Conservation (phyloP, 2,329 filamentous ascomycete genomes). For the Fusarium austroafricanum region DNA sequence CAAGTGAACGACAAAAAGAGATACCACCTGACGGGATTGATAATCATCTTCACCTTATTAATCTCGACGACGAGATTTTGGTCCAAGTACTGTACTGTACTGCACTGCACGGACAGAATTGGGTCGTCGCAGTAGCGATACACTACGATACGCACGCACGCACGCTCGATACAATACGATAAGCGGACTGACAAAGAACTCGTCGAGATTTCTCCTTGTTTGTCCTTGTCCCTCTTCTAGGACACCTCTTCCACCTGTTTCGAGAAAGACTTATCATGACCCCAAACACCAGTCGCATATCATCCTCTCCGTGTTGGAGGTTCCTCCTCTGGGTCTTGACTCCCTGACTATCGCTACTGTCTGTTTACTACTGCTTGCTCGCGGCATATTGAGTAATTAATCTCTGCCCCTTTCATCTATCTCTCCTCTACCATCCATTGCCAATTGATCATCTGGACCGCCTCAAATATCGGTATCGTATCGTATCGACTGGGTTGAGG, state of each 20-base stretch:
- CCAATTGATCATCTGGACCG: neutral
- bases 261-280: conserved; percentile 54
- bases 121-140: conserved; percentile 26
- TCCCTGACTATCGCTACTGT: conserved; percentile 50
- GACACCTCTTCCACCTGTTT: conserved; percentile 21
- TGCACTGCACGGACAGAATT: conserved; percentile 13
- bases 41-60: conserved; percentile 4
- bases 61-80: conserved; percentile 27
- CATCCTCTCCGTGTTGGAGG: conserved; percentile 56
- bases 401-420: conserved; percentile 3
- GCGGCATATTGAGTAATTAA: conserved; percentile 6
- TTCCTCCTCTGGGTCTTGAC: conserved; percentile 55
- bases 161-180: no score
- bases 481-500: conserved; percentile 18
- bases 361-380: neutral
- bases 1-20: conserved; percentile 38
- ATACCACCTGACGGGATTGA: conserved; percentile 18
- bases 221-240: conserved; percentile 34
- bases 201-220: conserved; percentile 15
- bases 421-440: conserved; percentile 3
- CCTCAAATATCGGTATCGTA: conserved; percentile 26
- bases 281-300: conserved; percentile 52
- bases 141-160: neutral
- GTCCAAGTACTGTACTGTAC: neutral
- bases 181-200: conserved; percentile 35